phyloP scores from a whole-genome alignment of 139 green algal species.

The Pseudopediastrum boryanum region DNA sequence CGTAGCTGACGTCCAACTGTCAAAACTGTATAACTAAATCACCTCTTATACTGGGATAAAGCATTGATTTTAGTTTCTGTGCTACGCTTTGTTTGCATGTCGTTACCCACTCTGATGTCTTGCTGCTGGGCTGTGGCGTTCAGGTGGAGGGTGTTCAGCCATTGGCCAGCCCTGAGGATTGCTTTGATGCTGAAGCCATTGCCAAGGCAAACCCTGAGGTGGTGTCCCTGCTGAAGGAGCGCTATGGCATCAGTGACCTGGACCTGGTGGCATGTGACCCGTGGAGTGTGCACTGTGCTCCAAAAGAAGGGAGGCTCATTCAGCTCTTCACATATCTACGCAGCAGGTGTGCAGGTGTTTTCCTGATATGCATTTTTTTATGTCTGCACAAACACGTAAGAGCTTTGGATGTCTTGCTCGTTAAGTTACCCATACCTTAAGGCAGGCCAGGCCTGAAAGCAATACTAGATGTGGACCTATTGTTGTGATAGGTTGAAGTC shows the following conservation, averaged over 20 bases:
- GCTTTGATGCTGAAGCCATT: constrained; percentile 54
- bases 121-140: too few relatives aligned
- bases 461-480: too few relatives aligned
- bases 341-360: constrained; percentile 23
- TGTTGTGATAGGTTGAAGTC: too few relatives aligned
- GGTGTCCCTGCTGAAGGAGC: constrained; percentile 39
- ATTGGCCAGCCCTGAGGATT: constrained; percentile 56
- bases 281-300: constrained; percentile 49
- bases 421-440: too few relatives aligned
- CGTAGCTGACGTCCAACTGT: too few relatives aligned
- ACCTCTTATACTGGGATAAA: too few relatives aligned
- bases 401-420: too few relatives aligned
- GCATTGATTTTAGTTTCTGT: too few relatives aligned
- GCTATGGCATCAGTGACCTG: constrained; percentile 49
- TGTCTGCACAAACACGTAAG: background rate
- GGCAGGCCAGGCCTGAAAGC: too few relatives aligned
- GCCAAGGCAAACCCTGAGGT: constrained; percentile 40
- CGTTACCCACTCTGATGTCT: too few relatives aligned
- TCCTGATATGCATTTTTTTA: background rate
- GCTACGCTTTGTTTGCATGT: too few relatives aligned
- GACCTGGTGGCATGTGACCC: constrained; percentile 53
- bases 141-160: constrained; percentile 45
- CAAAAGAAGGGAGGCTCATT: constrained; percentile 43
- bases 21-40: too few relatives aligned
- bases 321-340: constrained; percentile 70